Evolutionary conservation across 2,329 filamentous ascomycete genomes (phyloP), one percentile per base, ranked within the genome.

Genomic region (Pseudocercospora pini-densiflorae): DNA sequence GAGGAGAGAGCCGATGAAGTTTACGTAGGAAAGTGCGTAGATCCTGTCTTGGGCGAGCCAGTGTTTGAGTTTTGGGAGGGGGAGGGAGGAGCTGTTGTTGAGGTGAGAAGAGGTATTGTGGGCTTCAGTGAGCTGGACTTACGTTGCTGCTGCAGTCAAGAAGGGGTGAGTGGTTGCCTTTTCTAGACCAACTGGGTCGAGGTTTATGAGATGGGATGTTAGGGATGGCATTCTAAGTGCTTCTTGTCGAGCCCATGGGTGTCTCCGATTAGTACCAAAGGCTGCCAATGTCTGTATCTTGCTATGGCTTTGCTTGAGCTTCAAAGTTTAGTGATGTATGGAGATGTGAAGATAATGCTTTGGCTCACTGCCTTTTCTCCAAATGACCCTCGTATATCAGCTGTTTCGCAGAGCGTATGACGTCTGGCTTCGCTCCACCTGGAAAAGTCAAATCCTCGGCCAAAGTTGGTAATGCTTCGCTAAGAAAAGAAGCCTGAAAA

Each of bases 11-110:
- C 89, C 89, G 24, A 88, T 86, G 71, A 90, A 91, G 58, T 86
- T 85, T 69, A 91, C 85, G 79, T 92, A 92, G 62, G 86, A 85
- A 67, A 91, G 87, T 55, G 89, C 87, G 80, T 92, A 92, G 57
- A 92, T 84, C 6, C 89, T 83, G 77, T 92, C 90, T 78, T 92
- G 90, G 16, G 88, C 87, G 51, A 93, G 86, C 90, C 90, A 93
- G 76, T 83, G 82, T 27, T 86, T 85, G 8, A 92, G 81, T 1
- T 82, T 77, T 0, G 80, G 72, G 54, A 86, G 86, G n/a, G 85
- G 79, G n/a, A 91, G 80, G 0, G 83, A 84, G 23, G 90, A 88
- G 60, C 29, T 31, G 29, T 31, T 4, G 9, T 4, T n/a, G n/a
- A n/a, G n/a, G n/a, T n/a, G n/a, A n/a, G n/a, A n/a, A n/a, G n/a